phyloP scores from a whole-genome alignment of 495 filamentous ascomycete genomes.

The Glutinoglossum americanum region DNA sequence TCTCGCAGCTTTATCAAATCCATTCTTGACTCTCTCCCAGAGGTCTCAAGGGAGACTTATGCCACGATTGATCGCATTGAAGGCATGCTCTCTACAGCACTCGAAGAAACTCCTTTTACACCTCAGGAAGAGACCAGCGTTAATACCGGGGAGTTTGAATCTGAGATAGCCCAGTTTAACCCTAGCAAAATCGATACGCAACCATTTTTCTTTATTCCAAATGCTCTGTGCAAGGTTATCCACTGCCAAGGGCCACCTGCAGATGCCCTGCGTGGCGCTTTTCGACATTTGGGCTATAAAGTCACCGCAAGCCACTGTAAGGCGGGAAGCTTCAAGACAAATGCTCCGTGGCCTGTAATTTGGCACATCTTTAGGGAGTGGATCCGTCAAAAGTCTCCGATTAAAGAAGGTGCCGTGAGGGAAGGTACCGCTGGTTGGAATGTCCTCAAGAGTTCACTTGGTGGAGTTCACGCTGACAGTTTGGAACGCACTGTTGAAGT shows the following conservation, averaged over 20 bases:
- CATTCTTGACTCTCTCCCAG: conserved; percentile 46
- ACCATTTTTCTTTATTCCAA: conserved; percentile 76
- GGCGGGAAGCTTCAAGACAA: conserved; percentile 70
- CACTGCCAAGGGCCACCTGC: conserved; percentile 56
- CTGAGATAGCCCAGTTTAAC: conserved; percentile 15
- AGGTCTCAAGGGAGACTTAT: conserved; percentile 40
- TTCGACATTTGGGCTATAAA: conserved; percentile 57
- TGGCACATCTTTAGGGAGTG: conserved; percentile 94
- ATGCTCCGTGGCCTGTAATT: conserved; percentile 69
- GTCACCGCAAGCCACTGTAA: conserved; percentile 70
- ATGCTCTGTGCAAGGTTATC: conserved; percentile 44
- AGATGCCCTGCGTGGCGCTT: conserved; percentile 53
- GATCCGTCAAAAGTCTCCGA: conserved; percentile 50
- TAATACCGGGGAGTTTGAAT: conserved; percentile 12
- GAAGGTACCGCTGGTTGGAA: conserved; percentile 43
- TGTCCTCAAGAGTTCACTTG: conserved; percentile 26
- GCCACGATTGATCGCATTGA: conserved; percentile 59
- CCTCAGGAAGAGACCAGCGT: not conserved
- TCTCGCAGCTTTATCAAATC: conserved; percentile 56
- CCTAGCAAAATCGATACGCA: conserved; percentile 39
- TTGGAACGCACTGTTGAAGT: conserved; percentile 9
- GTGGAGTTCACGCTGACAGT: not conserved
- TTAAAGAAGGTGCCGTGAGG: conserved; percentile 47
- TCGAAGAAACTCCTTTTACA: conserved; percentile 37
- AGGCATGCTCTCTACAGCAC: conserved; percentile 75